These are phyloP conservation scores for Protomyces gravidus DNA, from an alignment of 1,139 yeast genomes.

Conservation along the genomic window DNA sequence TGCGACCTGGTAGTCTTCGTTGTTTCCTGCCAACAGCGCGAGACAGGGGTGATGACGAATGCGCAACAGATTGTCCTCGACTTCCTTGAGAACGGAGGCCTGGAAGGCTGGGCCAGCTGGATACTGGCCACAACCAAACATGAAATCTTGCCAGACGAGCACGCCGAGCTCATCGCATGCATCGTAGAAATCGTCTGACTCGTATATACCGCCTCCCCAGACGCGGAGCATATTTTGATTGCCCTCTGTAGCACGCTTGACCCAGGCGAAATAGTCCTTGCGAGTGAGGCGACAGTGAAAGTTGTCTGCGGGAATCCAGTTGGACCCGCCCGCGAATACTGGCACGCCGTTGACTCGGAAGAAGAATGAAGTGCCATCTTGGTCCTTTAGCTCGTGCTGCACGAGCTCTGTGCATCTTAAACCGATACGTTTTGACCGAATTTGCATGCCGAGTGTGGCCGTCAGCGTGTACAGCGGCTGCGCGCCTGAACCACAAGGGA, in stretches of 20 bases:
- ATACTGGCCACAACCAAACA: slow-evolving; percentile 52
- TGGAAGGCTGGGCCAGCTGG: slow-evolving; percentile 41
- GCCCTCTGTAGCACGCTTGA: slow-evolving; percentile 42
- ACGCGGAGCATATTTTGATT: slow-evolving; percentile 48
- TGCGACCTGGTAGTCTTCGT: slow-evolving; percentile 50
- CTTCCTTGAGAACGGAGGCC: slow-evolving; percentile 41
- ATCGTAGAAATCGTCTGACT: slow-evolving; percentile 44
- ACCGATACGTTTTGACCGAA: slow-evolving; percentile 39
- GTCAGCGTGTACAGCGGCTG: slow-evolving; percentile 41
- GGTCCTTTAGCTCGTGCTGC: slow-evolving; percentile 40
- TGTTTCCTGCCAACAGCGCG: slow-evolving; percentile 46
- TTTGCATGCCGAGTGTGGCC: not conserved
- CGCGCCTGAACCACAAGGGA: slow-evolving; percentile 44
- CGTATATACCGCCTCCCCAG: slow-evolving; percentile 52
- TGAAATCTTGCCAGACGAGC: slow-evolving; percentile 51
- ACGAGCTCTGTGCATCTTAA: slow-evolving; percentile 44
- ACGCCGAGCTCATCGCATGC: slow-evolving; percentile 47
- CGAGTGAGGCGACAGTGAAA: slow-evolving; percentile 40
- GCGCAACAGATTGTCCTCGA: slow-evolving; percentile 41
- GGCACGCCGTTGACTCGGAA: slow-evolving; percentile 45
- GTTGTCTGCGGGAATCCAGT: slow-evolving; percentile 51
- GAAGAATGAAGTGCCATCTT: slow-evolving; percentile 44
- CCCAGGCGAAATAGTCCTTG: slow-evolving; percentile 42
- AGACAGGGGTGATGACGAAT: slow-evolving; percentile 43
- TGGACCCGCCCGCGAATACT: slow-evolving; percentile 45